These are phyloP conservation scores for Trametes cubensis DNA, from an alignment of 768 basidiomycete genomes.

Conservation along the genomic window DNA sequence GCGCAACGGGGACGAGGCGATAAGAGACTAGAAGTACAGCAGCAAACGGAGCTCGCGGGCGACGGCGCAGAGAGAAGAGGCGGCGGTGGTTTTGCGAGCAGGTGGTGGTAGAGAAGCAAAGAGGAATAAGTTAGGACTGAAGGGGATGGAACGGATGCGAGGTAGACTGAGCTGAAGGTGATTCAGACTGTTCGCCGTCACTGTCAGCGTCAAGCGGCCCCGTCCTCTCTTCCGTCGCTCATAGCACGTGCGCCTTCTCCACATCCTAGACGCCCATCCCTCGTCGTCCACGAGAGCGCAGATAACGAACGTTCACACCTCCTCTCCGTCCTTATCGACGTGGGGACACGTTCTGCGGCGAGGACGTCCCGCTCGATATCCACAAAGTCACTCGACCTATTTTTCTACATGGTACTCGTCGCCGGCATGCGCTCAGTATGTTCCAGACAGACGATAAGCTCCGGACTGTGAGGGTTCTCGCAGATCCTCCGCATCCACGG, in stretches of 20 bases:
- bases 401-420: no score
- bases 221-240: conserved; percentile 8
- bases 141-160: background rate
- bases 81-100: background rate
- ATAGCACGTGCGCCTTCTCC: conserved; percentile 23
- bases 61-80: background rate
- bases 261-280: background rate
- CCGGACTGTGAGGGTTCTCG: conserved; percentile 10
- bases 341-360: conserved; percentile 3
- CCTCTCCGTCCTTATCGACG: conserved; percentile 7
- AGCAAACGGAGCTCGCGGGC: conserved; percentile 7
- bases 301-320: conserved; percentile 23
- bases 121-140: conserved; percentile 23
- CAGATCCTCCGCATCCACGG: conserved; percentile 4
- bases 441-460: background rate
- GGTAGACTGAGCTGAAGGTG: background rate
- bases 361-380: background rate
- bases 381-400: no score
- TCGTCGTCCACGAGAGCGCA: background rate
- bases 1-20: conserved; percentile 13
- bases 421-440: background rate
- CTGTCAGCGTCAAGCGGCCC: no score
- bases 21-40: conserved; percentile 14
- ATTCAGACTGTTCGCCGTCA: conserved; percentile 7
- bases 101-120: conserved; percentile 15